phyloP scores from a whole-genome alignment of 2,329 filamentous ascomycete genomes.

The Raffaelea arxii region DNA sequence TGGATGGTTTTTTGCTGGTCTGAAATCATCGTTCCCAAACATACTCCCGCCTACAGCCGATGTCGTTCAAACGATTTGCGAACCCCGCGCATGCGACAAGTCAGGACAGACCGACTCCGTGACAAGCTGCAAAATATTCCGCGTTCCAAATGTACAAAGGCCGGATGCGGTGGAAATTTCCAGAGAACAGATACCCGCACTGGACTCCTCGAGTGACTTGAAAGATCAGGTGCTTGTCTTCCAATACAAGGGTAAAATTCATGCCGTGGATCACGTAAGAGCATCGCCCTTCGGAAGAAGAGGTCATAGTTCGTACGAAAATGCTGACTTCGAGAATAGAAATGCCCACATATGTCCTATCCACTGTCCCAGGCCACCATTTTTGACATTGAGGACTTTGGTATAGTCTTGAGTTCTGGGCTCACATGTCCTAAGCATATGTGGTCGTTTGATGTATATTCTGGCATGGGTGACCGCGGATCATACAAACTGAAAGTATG shows the following conservation, averaged over 20 bases:
- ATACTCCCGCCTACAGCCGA: constrained; percentile 22
- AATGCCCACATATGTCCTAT: constrained; percentile 59
- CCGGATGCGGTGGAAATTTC: constrained; percentile 26
- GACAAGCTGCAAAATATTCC: constrained; percentile 51
- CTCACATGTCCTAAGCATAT: constrained; percentile 59
- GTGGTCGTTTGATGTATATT: constrained; percentile 62
- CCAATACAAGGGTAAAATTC: constrained; percentile 51
- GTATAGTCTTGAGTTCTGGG: constrained; percentile 50
- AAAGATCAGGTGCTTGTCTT: constrained; percentile 58
- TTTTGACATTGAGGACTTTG: constrained; percentile 62
- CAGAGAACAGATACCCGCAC: constrained; percentile 21
- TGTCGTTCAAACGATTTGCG: constrained; percentile 20
- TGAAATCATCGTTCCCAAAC: constrained; percentile 44
- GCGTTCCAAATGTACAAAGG: constrained; percentile 32
- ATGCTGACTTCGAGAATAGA: too few species aligned
- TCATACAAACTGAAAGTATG: constrained; percentile 52
- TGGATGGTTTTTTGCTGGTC: constrained; percentile 48
- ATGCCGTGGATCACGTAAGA: constrained; percentile 59
- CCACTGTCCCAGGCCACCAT: constrained; percentile 52
- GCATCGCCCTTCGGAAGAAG: too few species aligned
- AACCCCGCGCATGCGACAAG: constrained; percentile 29
- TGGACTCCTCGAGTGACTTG: constrained; percentile 23
- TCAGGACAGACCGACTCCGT: constrained; percentile 22
- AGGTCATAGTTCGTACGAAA: too few species aligned
- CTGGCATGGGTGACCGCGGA: constrained; percentile 51